Evolutionary conservation across 2,329 filamentous ascomycete species (phyloP), one percentile per base, ranked within the genome.

Genomic region (Lasiodiplodia citricola): DNA sequence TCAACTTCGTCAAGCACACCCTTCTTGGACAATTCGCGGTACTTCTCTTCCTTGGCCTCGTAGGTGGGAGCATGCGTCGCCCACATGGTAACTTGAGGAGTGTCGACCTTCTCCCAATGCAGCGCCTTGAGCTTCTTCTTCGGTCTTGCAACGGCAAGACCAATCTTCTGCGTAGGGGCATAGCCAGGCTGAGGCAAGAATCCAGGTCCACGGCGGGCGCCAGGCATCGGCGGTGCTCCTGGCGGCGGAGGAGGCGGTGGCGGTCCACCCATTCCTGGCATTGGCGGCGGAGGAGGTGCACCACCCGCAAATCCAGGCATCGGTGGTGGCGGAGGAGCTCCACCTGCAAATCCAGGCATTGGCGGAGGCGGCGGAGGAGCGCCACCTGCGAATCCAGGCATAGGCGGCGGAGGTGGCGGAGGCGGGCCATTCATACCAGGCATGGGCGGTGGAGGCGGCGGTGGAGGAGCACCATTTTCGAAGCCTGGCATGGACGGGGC

Each of bases 41-140:
- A 98, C 80, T 97, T 97, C 81, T 97, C 93, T 82, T 99, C 96
- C 77, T 94, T 93, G 70, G 92, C 92, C 78, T 96, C 91, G 4
- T 90, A 88, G n/a, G 93, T 96, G 5, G 93, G 91, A 37, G 92
- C 88, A 79, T 97, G 93, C 8, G 89, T 87, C 41, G 94, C 94
- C 95, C 95, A 98, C 74, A 97, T 92, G 66, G 95, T 97, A 63
- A 93, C 92, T 78, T 96, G 90, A 25, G 94, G 92, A 66, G 92
- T 88, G 80, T 99, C 96, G 67, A 99, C 93, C 85, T 98, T 98
- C 82, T 99, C 96, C 95, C 96, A 98, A 83, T 99, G 96, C 73
- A 99, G 87, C 69, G 95, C 95, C 88, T 99, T 99, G 80, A 99
- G 93, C 86, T 98, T 99, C 89, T 97, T 98, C 88, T 97, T 98